Conservation (phyloP, 352 stramenopile genomes). For the Phytophthora sp. region DNA sequence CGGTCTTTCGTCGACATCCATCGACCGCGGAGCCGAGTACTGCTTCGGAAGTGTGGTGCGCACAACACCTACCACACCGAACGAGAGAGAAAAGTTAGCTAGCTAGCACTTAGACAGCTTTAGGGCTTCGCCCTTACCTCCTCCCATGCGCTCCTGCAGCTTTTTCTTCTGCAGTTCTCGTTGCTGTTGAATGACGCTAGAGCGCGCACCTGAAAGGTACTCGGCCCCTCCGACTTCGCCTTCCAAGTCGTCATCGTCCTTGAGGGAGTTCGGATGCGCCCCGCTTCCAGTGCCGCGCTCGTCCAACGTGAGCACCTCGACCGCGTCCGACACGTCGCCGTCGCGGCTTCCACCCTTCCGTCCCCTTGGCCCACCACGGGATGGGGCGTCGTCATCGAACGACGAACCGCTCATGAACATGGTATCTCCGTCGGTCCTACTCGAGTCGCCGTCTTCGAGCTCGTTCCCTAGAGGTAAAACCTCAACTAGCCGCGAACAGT, state of each 20-base stretch:
- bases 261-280: slow-evolving; percentile 75
- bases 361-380: slow-evolving; percentile 18
- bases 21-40: slow-evolving; percentile 74
- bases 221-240: slow-evolving; percentile 52
- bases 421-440: slow-evolving; percentile 8
- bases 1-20: slow-evolving; percentile 83
- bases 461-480: slow-evolving; percentile 29
- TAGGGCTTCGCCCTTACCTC: slow-evolving; percentile 41
- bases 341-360: slow-evolving; percentile 39
- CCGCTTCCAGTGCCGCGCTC: slow-evolving; percentile 45
- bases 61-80: slow-evolving; percentile 57
- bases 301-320: slow-evolving; percentile 69
- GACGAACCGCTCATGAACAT: slow-evolving; percentile 89
- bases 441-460: neutral
- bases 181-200: slow-evolving; percentile 85
- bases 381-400: slow-evolving; percentile 67
- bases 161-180: slow-evolving; percentile 89
- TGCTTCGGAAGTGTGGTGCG: slow-evolving; percentile 77
- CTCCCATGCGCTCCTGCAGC: slow-evolving; percentile 82
- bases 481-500: slow-evolving; percentile 24
- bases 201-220: slow-evolving; percentile 69
- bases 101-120: neutral
- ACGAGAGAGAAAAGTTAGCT: neutral
- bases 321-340: slow-evolving; percentile 56
- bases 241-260: slow-evolving; percentile 83